A percentile compares a stretch with the other conserved stretches of the same genome.
phyloP scores from a whole-genome alignment of 345 rosid genomes.

The Combretum micranthum region DNA sequence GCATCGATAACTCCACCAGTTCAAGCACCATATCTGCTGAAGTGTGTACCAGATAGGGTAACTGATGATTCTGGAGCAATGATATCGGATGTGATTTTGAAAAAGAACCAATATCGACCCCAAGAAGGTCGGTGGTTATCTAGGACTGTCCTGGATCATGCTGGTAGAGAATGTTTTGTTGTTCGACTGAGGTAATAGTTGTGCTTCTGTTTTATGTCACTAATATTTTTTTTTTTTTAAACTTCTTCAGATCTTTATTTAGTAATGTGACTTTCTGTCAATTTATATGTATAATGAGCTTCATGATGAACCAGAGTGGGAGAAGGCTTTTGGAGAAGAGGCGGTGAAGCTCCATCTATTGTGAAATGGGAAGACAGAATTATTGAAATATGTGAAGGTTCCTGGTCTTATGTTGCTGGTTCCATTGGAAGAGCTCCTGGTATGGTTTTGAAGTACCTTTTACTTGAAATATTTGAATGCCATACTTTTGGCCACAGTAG shows the following conservation, averaged over 20 bases:
- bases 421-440: slow-evolving; percentile 93
- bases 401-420: slow-evolving; percentile 83
- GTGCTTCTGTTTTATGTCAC: neutral
- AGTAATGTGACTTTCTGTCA: neutral
- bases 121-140: slow-evolving; percentile 97
- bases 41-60: slow-evolving; percentile 87
- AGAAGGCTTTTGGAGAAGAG: slow-evolving; percentile 79
- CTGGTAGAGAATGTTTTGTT: slow-evolving; percentile 80
- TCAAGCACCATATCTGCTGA: slow-evolving; percentile 77
- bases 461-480: neutral
- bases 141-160: slow-evolving; percentile 85
- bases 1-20: slow-evolving; percentile 80
- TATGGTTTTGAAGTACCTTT: slow-evolving; percentile 24
- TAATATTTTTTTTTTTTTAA: too few relatives aligned
- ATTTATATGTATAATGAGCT: neutral
- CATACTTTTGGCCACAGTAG: neutral
- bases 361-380: slow-evolving; percentile 71
- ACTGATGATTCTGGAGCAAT: slow-evolving; percentile 91
- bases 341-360: slow-evolving; percentile 61
- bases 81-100: slow-evolving; percentile 77
- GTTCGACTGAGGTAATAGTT: slow-evolving; percentile 54
- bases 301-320: slow-evolving; percentile 39
- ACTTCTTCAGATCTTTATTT: too few relatives aligned
- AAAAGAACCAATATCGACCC: slow-evolving; percentile 53
- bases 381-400: slow-evolving; percentile 77